phyloP scores from a whole-genome alignment of 371 early-diverging fungal species.

The Mucor lusitanicus region DNA sequence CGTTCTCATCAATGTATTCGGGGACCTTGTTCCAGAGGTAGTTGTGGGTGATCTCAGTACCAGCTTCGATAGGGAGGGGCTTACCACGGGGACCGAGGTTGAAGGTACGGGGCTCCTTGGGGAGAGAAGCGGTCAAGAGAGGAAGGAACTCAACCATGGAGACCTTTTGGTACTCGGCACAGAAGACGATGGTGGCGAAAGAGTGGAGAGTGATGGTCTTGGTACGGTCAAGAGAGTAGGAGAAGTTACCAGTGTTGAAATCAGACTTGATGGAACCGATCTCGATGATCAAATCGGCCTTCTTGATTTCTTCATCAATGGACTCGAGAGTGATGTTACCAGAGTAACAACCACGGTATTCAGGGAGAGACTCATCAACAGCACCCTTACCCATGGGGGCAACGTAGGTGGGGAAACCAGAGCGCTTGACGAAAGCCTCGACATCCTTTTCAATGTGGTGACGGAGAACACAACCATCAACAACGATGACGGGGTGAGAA shows the following conservation, averaged over 20 bases:
- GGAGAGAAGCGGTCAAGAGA: conserved; percentile 32
- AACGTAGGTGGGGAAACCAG: conserved; percentile 43
- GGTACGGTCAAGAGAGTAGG: conserved; percentile 28
- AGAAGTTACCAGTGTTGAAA: conserved; percentile 58
- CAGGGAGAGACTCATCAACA: conserved; percentile 32
- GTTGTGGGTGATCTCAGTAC: conserved; percentile 38
- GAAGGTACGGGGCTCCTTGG: conserved; percentile 24
- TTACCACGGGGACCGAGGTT: conserved; percentile 29
- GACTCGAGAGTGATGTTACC: conserved; percentile 37
- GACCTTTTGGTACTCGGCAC: conserved; percentile 43
- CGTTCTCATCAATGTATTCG: conserved; percentile 34
- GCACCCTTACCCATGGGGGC: conserved; percentile 57
- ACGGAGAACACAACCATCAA: conserved; percentile 52
- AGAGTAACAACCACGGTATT: conserved; percentile 48
- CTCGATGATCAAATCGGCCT: conserved; percentile 46
- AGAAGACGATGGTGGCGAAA: conserved; percentile 38
- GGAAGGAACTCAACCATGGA: conserved; percentile 42
- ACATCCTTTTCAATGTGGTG: conserved; percentile 32
- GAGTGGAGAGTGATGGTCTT: conserved; percentile 50
- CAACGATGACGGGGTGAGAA: conserved; percentile 44
- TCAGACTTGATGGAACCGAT: conserved; percentile 53
- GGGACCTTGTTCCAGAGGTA: conserved; percentile 48
- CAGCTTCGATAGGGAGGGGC: conserved; percentile 21
- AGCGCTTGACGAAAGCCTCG: conserved; percentile 31
- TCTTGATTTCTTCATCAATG: conserved; percentile 34